Evolutionary conservation across 2,329 filamentous ascomycete genomes (phyloP), one percentile per base, ranked within the genome.

Genomic region (Penicillium sp.): DNA sequence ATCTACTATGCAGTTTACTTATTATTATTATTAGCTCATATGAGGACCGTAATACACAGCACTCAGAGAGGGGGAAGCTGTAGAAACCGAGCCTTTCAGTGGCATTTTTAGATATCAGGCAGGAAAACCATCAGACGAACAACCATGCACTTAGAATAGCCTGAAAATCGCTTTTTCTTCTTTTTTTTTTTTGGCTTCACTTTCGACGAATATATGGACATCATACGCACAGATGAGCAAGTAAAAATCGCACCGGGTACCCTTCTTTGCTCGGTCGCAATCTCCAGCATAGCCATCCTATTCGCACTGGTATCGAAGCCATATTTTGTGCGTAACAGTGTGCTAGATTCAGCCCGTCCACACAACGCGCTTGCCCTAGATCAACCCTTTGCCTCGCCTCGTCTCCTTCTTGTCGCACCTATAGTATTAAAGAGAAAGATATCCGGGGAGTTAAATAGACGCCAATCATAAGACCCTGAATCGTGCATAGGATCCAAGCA

Each of bases 381-480:
- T 66, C 67, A 68, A 72, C 61, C 72, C 70, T 69, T 71, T 72
- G 66, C 67, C 66, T 73, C 66, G 62, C 66, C 59, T 70, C 70
- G 64, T 74, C 70, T 75, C 70, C 70, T 70, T 67, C 73, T 72
- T 70, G 73, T 68, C 70, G 70, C 70, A 73, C 69, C 68, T 70
- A 69, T 69, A 65, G 68, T 71, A 67, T 67, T 64, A 72, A 70
- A 69, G 64, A 72, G 69, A 74, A 69, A 75, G 69, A 73, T 73
- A 75, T 69, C 70, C 69, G 66, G 67, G 71, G 71, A 74, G 72
- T 75, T 73, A 68, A 78, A 73, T 73, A 70, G 75, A 78, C 77
- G 77, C 76, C 77, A 74, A 75, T 77, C 75, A 71, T 78, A 72
- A 78, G 73, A 74, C 63, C 66, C 71, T 75, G 70, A 75, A 67